Evolutionary conservation across 345 rosid genomes (phyloP).

Genomic region (Carallia brachiata): DNA sequence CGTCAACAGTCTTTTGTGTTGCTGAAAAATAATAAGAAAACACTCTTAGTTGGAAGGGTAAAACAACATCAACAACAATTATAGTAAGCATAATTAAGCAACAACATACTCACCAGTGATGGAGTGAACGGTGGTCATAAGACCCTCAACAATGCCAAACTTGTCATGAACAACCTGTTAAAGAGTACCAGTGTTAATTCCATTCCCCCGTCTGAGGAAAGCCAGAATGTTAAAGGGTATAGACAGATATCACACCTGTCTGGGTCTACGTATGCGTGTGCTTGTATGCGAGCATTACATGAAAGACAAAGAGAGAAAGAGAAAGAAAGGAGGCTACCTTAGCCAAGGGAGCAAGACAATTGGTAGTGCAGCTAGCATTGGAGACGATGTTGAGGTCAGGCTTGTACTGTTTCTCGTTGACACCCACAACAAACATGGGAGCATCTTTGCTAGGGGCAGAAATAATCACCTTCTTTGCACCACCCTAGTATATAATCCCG

Average conservation of each 20-base stretch:
- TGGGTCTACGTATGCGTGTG: no score
- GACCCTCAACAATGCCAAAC: conserved; percentile 73
- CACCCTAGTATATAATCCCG: conserved; percentile 37
- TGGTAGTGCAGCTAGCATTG: conserved; percentile 81
- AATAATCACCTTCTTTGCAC: conserved; percentile 65
- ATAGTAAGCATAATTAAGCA: background rate
- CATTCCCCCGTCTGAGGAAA: background rate
- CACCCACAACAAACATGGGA: conserved; percentile 76
- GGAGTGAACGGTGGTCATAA: conserved; percentile 75
- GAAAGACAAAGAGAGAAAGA: background rate
- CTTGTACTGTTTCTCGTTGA: conserved; percentile 57
- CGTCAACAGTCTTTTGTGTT: conserved; percentile 36
- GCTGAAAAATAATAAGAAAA: background rate
- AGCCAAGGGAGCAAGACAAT: conserved; percentile 74
- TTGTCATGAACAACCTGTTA: conserved; percentile 55
- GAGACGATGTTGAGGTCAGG: conserved; percentile 49
- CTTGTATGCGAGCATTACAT: no score
- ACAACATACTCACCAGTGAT: conserved; percentile 43
- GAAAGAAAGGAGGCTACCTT: conserved; percentile 33
- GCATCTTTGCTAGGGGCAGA: conserved; percentile 70
- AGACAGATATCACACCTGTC: no score
- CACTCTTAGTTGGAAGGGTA: no score
- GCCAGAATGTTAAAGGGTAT: no score
- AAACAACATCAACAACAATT: no score
- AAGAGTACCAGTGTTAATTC: background rate